These are phyloP conservation scores for Cunninghamia lanceolata DNA, from an alignment of 75 land plant genomes.

Conservation along the genomic window DNA sequence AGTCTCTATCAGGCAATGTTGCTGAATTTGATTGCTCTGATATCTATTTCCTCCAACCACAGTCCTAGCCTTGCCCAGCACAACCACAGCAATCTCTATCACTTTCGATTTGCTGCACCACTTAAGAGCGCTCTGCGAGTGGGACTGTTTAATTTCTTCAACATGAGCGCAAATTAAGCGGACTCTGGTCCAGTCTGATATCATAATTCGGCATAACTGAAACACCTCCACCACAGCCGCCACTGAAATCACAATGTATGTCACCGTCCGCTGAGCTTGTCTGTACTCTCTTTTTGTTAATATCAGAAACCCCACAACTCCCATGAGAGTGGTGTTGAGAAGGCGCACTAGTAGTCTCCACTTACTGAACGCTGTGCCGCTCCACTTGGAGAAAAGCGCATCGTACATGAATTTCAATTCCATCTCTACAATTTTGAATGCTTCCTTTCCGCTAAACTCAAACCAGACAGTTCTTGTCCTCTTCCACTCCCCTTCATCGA, in stretches of 20 bases:
- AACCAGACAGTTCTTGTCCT: no score
- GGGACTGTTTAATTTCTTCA: background rate
- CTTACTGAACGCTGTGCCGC: background rate
- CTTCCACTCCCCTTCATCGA: background rate
- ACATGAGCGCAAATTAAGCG: no score
- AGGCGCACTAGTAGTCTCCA: background rate
- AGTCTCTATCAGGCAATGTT: background rate
- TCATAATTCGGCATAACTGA: no score
- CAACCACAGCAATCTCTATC: background rate
- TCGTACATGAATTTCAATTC: background rate
- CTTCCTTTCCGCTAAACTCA: background rate
- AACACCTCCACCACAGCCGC: no score
- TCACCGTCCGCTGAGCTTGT: background rate
- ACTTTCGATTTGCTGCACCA: background rate
- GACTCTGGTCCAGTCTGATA: no score
- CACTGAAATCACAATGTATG: no score
- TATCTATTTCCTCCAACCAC: no score
- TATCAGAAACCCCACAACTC: background rate
- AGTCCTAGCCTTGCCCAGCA: no score
- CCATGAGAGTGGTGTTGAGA: background rate
- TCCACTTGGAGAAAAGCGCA: background rate
- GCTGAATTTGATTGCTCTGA: background rate
- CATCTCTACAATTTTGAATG: background rate
- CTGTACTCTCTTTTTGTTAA: no score
- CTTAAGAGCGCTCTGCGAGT: background rate